Evolutionary conservation across 306 rosid genomes (phyloP).

Genomic region (Rosa lucieae): DNA sequence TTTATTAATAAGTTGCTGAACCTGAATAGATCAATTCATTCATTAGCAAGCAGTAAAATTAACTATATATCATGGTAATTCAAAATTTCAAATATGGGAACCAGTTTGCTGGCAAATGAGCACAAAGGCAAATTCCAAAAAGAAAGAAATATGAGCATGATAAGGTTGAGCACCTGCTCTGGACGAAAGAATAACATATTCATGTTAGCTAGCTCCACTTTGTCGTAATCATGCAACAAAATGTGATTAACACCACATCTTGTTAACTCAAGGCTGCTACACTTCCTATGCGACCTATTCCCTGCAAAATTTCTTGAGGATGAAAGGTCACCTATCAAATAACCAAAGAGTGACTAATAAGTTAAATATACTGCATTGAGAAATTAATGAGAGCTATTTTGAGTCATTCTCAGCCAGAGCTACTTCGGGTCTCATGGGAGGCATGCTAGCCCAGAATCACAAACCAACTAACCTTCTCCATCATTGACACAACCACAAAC

Average conservation of each 20-base stretch:
- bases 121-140: background rate
- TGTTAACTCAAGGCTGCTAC: slow-evolving; percentile 93
- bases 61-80: background rate
- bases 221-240: slow-evolving; percentile 93
- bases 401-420: too few species aligned
- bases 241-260: slow-evolving; percentile 98
- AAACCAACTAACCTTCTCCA: too few species aligned
- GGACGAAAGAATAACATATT: slow-evolving; percentile 96
- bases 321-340: slow-evolving; percentile 8
- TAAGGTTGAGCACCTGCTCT: slow-evolving; percentile 60
- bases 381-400: background rate
- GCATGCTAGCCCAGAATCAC: too few species aligned
- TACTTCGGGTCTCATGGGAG: too few species aligned
- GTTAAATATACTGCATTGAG: background rate
- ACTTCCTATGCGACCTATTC: slow-evolving; percentile 96
- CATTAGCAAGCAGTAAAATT: background rate
- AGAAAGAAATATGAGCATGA: slow-evolving; percentile 16
- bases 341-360: background rate
- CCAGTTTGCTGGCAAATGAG: slow-evolving; percentile 20
- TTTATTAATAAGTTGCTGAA: slow-evolving; percentile 88
- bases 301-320: slow-evolving; percentile 50
- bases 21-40: slow-evolving; percentile 39
- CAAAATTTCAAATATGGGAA: slow-evolving; percentile 1
- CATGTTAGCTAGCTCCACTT: slow-evolving; percentile 99
- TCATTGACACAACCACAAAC: too few species aligned